Conservation (phyloP, 2,329 filamentous ascomycete genomes). For the Penicillium carneum region DNA sequence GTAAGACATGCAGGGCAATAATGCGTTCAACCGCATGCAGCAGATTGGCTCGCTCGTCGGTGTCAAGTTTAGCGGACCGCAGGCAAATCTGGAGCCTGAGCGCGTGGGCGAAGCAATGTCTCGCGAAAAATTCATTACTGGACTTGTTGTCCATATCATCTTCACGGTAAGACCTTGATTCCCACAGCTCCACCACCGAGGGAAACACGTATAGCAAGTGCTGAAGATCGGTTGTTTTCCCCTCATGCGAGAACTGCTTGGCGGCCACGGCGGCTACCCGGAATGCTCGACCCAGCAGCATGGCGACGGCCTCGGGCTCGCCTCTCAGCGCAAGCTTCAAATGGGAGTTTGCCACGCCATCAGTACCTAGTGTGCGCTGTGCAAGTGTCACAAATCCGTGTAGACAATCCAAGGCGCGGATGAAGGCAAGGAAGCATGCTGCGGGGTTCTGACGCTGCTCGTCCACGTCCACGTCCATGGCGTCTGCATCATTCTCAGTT, state of each 20-base stretch:
- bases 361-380: slow-evolving; percentile 37
- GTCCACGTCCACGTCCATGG: slow-evolving; percentile 44
- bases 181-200: slow-evolving; percentile 49
- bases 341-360: slow-evolving; percentile 48
- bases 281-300: slow-evolving; percentile 48
- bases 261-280: slow-evolving; percentile 43
- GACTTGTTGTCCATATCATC: slow-evolving; percentile 45
- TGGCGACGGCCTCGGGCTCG: slow-evolving; percentile 45
- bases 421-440: slow-evolving; percentile 46
- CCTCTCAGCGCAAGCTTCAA: slow-evolving; percentile 51
- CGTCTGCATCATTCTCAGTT: slow-evolving; percentile 35
- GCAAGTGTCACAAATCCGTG: slow-evolving; percentile 42
- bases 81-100: slow-evolving; percentile 45
- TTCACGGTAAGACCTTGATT: slow-evolving; percentile 45
- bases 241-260: slow-evolving; percentile 40
- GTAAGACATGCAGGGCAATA: slow-evolving; percentile 52
- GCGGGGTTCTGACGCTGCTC: slow-evolving; percentile 40
- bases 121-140: slow-evolving; percentile 47
- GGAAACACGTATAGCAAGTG: slow-evolving; percentile 47
- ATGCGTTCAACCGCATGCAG: slow-evolving; percentile 47
- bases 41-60: slow-evolving; percentile 43
- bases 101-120: slow-evolving; percentile 46
- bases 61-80: slow-evolving; percentile 39
- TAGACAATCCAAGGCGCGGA: slow-evolving; percentile 45
- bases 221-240: slow-evolving; percentile 44